phyloP scores from a whole-genome alignment of 768 basidiomycete species.

The Cystofilobasidium bisporidii region DNA sequence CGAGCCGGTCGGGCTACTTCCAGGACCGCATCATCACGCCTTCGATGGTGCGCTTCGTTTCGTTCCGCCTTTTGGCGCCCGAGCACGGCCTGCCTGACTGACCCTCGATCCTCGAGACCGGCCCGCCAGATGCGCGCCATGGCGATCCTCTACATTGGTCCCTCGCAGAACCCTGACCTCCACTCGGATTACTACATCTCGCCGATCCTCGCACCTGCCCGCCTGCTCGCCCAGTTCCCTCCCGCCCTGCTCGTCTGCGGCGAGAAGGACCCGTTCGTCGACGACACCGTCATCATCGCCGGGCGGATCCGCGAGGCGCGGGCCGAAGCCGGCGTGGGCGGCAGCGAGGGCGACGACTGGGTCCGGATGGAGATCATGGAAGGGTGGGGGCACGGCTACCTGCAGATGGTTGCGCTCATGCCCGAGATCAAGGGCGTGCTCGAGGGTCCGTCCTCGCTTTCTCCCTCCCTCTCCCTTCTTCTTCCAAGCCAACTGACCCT shows the following conservation, averaged over 20 bases:
- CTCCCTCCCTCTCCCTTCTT: too few relatives aligned
- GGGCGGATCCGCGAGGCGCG: constrained; percentile 75
- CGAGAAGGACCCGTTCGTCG: constrained; percentile 90
- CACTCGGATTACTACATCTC: constrained; percentile 91
- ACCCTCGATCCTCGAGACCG: too few relatives aligned
- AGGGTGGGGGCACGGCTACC: constrained; percentile 64
- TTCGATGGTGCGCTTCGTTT: constrained; percentile 70
- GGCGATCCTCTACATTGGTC: constrained; percentile 95
- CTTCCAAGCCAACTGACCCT: too few relatives aligned
- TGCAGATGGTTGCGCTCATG: constrained; percentile 88
- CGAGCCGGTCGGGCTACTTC: constrained; percentile 83
- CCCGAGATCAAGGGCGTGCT: constrained; percentile 30
- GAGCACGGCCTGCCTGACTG: too few relatives aligned
- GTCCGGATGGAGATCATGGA: constrained; percentile 85
- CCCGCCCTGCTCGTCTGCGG: constrained; percentile 81
- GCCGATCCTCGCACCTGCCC: constrained; percentile 75
- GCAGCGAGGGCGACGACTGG: constrained; percentile 89
- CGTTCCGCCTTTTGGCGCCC: constrained; percentile 7
- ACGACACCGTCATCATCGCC: constrained; percentile 85
- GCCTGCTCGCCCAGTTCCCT: constrained; percentile 83
- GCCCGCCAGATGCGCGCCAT: constrained; percentile 91
- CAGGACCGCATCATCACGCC: constrained; percentile 89
- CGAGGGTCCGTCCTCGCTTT: not conserved
- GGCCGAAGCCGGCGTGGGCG: constrained; percentile 57
- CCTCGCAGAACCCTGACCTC: constrained; percentile 87